A percentile compares a stretch with the other conserved stretches of the same genome.
Evolutionary conservation across 306 rosid species (phyloP).

Genomic region (Gleditsia sinensis): DNA sequence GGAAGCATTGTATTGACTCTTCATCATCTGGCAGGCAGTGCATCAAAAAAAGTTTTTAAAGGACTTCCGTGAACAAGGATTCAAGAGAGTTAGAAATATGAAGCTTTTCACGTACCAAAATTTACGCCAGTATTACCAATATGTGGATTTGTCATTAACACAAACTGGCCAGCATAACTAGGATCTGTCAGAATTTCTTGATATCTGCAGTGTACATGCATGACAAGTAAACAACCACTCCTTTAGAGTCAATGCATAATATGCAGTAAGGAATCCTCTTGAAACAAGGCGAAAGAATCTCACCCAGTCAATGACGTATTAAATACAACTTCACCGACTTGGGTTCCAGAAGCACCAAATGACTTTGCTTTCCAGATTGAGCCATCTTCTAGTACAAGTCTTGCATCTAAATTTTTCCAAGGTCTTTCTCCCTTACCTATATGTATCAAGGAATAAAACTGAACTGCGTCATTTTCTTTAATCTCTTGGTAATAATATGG

Average conservation of each 20-base stretch:
- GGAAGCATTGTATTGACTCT: constrained; percentile 77
- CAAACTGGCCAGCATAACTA: constrained; percentile 95
- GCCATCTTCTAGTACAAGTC: constrained; percentile 71
- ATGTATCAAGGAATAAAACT: neutral
- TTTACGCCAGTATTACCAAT: constrained; percentile 94
- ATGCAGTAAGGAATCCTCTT: neutral
- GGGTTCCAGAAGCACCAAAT: constrained; percentile 75
- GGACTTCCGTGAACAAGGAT: constrained; percentile 16
- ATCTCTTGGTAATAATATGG: neutral
- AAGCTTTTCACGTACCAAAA: constrained; percentile 56
- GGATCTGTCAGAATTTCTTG: constrained; percentile 96
- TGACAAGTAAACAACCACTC: neutral
- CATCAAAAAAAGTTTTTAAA: constrained; percentile 6
- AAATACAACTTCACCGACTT: constrained; percentile 77
- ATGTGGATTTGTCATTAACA: constrained; percentile 88
- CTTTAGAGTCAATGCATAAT: neutral
- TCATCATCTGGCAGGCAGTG: constrained; percentile 67
- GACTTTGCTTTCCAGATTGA: constrained; percentile 73
- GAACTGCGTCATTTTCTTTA: neutral
- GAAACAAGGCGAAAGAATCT: neutral
- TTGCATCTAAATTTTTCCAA: constrained; percentile 67
- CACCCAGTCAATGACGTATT: constrained; percentile 53
- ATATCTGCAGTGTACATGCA: constrained; percentile 53
- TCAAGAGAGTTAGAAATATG: neutral
- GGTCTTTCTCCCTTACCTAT: constrained; percentile 56